Evolutionary conservation across 139 green algal species (phyloP).

Genomic region (Chlamydomonas schloesseri): DNA sequence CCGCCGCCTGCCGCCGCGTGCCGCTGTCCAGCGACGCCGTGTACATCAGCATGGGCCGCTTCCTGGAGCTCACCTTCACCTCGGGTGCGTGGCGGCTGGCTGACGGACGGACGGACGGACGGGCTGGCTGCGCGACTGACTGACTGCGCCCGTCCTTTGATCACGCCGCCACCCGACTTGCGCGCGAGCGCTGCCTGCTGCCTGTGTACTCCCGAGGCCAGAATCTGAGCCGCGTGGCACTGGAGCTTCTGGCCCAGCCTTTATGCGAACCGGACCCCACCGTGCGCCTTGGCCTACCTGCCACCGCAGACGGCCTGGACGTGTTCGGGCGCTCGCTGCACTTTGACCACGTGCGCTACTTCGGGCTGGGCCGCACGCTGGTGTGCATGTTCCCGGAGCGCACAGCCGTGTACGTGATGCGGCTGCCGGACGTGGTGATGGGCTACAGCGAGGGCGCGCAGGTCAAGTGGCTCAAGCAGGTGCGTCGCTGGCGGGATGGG

Average conservation of each 20-base stretch:
- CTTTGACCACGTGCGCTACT: conserved; percentile 82
- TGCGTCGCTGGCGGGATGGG: neutral
- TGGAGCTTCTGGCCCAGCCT: no score
- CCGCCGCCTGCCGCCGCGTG: conserved; percentile 56
- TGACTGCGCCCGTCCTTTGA: no score
- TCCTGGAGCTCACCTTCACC: conserved; percentile 69
- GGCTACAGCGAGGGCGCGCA: conserved; percentile 61
- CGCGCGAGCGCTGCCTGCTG: no score
- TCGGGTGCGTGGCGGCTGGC: no score
- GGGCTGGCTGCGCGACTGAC: no score
- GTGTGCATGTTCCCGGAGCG: conserved; percentile 83
- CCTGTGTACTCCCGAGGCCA: no score
- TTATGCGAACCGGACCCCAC: no score
- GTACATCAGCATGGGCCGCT: conserved; percentile 82
- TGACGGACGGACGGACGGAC: no score
- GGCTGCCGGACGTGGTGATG: conserved; percentile 62
- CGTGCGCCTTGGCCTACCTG: no score
- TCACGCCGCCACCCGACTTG: no score
- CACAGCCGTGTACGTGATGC: conserved; percentile 62
- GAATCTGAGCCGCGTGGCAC: no score
- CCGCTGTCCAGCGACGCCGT: conserved; percentile 72
- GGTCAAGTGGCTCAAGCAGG: conserved; percentile 74
- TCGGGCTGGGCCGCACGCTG: conserved; percentile 79
- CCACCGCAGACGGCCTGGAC: conserved; percentile 57
- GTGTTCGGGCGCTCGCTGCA: conserved; percentile 67